Evolutionary conservation across 805 yeast species (phyloP).

Genomic region (Candida ulmi): DNA sequence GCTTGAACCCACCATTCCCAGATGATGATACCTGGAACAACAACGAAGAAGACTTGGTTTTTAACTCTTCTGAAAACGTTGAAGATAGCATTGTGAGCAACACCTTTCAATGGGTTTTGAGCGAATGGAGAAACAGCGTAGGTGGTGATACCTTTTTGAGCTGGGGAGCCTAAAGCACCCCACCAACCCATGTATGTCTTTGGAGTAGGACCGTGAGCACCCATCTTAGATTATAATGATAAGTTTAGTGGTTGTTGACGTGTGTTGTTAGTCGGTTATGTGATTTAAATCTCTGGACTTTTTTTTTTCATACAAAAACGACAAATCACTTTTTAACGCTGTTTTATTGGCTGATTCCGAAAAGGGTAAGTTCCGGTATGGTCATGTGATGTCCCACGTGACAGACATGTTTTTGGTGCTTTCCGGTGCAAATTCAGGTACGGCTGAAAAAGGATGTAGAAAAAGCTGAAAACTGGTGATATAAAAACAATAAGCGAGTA

Average conservation of each 20-base stretch:
- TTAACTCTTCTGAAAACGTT: conserved; percentile 93
- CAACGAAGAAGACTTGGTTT: conserved; percentile 73
- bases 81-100: conserved; percentile 78
- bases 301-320: neutral
- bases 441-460: neutral
- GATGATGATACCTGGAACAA: conserved; percentile 71
- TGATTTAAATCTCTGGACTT: too few relatives aligned
- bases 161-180: conserved; percentile 87
- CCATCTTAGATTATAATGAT: conserved; percentile 38
- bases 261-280: too few relatives aligned
- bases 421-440: neutral
- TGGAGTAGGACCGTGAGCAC: conserved; percentile 55
- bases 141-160: conserved; percentile 78
- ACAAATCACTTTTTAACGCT: conserved; percentile 7
- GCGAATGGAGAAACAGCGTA: conserved; percentile 93
- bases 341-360: conserved; percentile 10
- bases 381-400: conserved; percentile 2
- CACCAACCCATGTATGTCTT: conserved; percentile 94
- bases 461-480: too few relatives aligned
- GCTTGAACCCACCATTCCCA: conserved; percentile 87
- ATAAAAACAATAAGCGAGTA: too few relatives aligned
- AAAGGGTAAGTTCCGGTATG: neutral
- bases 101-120: conserved; percentile 86
- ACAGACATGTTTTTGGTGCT: too few relatives aligned
- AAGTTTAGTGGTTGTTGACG: neutral